Conservation (phyloP, 192 early-diverging fungal genomes). For the Backusella australiensis region DNA sequence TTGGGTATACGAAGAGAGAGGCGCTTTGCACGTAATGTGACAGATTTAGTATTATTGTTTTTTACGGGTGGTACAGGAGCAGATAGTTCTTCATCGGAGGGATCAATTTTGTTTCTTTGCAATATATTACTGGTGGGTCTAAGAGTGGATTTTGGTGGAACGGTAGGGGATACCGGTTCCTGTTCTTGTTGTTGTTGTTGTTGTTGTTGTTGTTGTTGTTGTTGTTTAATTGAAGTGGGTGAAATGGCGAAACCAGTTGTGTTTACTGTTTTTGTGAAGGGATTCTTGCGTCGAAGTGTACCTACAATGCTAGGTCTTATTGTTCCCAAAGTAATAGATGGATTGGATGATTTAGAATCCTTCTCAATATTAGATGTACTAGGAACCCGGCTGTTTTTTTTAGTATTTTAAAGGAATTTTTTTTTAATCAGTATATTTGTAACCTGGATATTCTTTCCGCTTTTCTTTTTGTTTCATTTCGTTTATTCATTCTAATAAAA, state of each 20-base stretch:
- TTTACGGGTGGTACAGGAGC: background rate
- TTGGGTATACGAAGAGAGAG: conserved; percentile 27
- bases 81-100: background rate
- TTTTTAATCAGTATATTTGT: background rate
- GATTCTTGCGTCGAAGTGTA: conserved; percentile 30
- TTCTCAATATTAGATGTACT: background rate
- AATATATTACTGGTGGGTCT: conserved; percentile 11
- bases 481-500: background rate
- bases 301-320: conserved; percentile 5
- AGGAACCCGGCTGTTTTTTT: background rate
- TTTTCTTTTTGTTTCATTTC: background rate
- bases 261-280: conserved; percentile 16
- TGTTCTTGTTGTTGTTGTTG: background rate
- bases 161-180: background rate
- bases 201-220: too few species aligned
- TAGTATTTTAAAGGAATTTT: background rate
- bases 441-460: background rate
- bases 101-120: conserved; percentile 22
- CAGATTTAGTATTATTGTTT: background rate
- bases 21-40: background rate
- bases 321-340: background rate
- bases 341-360: background rate
- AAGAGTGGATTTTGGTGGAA: conserved; percentile 24
- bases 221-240: background rate
- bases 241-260: conserved; percentile 7